A percentile compares a stretch with the other conserved stretches of the same genome.
phyloP scores from a whole-genome alignment of 2,329 filamentous ascomycete genomes.

The Gaeumannomyces sp. region DNA sequence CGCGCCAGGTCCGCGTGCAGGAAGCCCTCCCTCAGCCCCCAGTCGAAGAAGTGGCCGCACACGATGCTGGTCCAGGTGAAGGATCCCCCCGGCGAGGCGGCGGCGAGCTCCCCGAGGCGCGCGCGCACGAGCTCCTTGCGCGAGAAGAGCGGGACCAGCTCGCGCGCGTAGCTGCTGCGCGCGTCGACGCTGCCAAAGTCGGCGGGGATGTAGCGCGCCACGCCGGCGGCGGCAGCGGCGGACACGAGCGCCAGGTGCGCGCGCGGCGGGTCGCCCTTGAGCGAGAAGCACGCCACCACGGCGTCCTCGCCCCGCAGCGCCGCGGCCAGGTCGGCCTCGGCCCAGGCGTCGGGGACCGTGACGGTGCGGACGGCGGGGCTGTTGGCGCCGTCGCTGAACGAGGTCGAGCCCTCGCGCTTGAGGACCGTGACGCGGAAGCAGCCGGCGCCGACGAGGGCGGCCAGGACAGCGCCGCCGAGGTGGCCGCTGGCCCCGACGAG shows the following conservation, averaged over 20 bases:
- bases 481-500: conserved; percentile 33
- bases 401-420: conserved; percentile 27
- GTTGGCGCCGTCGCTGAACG: conserved; percentile 10
- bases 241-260: conserved; percentile 31
- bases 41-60: conserved; percentile 36
- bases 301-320: conserved; percentile 29
- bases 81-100: conserved; percentile 9
- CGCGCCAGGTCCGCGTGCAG: conserved; percentile 28
- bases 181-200: conserved; percentile 36
- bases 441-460: conserved; percentile 23
- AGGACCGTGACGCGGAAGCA: conserved; percentile 27
- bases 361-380: conserved; percentile 14
- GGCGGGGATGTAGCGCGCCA: conserved; percentile 32
- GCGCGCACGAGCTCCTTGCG: conserved; percentile 28
- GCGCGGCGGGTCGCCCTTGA: conserved; percentile 17
- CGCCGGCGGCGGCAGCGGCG: conserved; percentile 29
- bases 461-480: conserved; percentile 27
- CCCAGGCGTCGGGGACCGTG: conserved; percentile 26
- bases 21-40: conserved; percentile 30
- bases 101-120: conserved; percentile 23
- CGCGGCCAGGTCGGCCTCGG: conserved; percentile 22
- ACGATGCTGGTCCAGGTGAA: conserved; percentile 34
- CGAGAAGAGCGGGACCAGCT: conserved; percentile 31
- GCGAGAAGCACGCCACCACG: conserved; percentile 29
- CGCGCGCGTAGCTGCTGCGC: conserved; percentile 24